phyloP scores from a whole-genome alignment of 768 basidiomycete species.

The Myochromella boudieri region DNA sequence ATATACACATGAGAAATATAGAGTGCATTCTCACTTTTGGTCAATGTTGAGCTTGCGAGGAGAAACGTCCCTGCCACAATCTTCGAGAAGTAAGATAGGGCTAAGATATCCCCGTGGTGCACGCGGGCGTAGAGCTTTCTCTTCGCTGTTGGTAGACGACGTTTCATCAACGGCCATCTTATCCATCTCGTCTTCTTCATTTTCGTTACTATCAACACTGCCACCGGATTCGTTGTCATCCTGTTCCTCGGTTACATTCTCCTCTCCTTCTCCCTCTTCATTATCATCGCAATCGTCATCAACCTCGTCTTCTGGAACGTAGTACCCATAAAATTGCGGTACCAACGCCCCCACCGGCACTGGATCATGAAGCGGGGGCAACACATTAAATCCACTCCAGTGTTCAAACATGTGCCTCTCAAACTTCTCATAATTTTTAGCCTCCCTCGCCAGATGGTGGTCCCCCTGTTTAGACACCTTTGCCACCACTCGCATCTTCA shows the following conservation, averaged over 20 bases:
- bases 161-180: not conserved
- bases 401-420: conserved; percentile 46
- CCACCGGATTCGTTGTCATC: no score
- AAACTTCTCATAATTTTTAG: conserved; percentile 43
- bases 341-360: conserved; percentile 50
- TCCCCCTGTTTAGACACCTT: conserved; percentile 44
- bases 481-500: conserved; percentile 39
- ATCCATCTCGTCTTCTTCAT: not conserved
- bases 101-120: conserved; percentile 26
- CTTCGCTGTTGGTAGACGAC: not conserved
- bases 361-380: conserved; percentile 40
- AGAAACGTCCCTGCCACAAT: conserved; percentile 35
- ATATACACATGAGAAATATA: not conserved
- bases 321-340: conserved; percentile 68
- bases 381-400: conserved; percentile 48
- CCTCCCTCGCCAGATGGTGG: conserved; percentile 37
- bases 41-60: conserved; percentile 30
- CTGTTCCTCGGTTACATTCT: not conserved
- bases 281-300: not conserved
- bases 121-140: not conserved
- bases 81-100: conserved; percentile 43
- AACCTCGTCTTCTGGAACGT: conserved; percentile 29
- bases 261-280: conserved; percentile 2
- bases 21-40: conserved; percentile 30
- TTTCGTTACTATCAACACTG: no score